phyloP scores from a whole-genome alignment of 108 stramenopile genomes.

The Licmophora abbreviata region DNA sequence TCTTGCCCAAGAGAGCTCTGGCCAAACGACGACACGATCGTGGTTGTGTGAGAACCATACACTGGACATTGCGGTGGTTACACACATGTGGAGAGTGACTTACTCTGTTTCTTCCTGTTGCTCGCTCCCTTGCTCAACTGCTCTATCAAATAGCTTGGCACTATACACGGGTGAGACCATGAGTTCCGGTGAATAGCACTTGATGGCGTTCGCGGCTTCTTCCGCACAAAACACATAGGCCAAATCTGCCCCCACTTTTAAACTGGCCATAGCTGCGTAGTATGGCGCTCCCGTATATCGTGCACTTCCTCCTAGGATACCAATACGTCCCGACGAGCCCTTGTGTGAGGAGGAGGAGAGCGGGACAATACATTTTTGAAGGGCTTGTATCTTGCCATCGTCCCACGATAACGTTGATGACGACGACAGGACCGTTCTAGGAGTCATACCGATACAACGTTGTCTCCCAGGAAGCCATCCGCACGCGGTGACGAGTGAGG shows the following conservation, averaged over 20 bases:
- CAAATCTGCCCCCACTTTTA: conserved; percentile 91
- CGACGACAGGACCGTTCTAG: too few species aligned
- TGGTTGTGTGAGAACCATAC: not conserved
- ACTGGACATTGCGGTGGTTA: not conserved
- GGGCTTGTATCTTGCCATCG: not conserved
- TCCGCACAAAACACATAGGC: conserved; percentile 87
- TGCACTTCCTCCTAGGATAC: conserved; percentile 87
- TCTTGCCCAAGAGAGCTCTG: conserved; percentile 14
- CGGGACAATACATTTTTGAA: conserved; percentile 25
- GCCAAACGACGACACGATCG: not conserved
- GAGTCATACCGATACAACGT: too few species aligned
- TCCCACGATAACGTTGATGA: not conserved
- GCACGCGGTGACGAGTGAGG: too few species aligned
- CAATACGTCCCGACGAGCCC: conserved; percentile 91
- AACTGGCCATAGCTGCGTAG: conserved; percentile 86
- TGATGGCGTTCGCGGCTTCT: conserved; percentile 91
- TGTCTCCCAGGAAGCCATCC: too few species aligned
- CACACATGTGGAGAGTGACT: not conserved
- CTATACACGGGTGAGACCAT: conserved; percentile 88
- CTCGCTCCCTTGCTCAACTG: not conserved
- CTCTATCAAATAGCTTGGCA: conserved; percentile 39
- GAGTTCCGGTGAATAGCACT: conserved; percentile 84
- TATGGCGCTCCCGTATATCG: conserved; percentile 98
- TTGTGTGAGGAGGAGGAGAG: conserved; percentile 62
- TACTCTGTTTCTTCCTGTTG: conserved; percentile 4